phyloP scores from a whole-genome alignment of 257 asterid genomes.

The Nicotiana paniculata region DNA sequence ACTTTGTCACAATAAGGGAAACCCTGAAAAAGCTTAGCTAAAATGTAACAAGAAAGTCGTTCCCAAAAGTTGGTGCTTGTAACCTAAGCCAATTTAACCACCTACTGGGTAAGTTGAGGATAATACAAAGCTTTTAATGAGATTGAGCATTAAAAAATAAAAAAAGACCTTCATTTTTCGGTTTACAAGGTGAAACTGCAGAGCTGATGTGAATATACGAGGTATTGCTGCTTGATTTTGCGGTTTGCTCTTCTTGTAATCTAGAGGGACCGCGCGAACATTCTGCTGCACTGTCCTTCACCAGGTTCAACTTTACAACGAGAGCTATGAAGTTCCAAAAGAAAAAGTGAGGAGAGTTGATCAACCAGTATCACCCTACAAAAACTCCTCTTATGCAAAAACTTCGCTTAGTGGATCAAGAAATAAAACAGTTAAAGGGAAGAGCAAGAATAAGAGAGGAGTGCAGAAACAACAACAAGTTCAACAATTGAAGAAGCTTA shows the following conservation, averaged over 20 bases:
- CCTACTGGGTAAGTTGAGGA: too few species aligned
- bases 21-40: background rate
- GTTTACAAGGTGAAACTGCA: slow-evolving; percentile 3
- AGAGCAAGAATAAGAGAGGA: background rate
- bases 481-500: background rate
- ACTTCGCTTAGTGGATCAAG: background rate
- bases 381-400: background rate
- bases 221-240: slow-evolving; percentile 5
- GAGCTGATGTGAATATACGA: slow-evolving; percentile 1
- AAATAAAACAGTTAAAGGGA: background rate
- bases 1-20: background rate
- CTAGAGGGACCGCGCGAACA: background rate
- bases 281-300: background rate
- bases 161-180: slow-evolving; percentile 9
- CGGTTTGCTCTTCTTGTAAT: background rate
- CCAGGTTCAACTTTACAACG: slow-evolving; percentile 14
- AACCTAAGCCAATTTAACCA: background rate
- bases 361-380: background rate
- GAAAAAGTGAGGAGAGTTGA: background rate
- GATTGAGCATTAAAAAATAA: background rate
- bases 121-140: background rate
- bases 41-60: background rate
- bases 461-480: background rate
- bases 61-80: background rate
- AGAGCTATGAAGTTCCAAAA: slow-evolving; percentile 20